Evolutionary conservation across 306 rosid species (phyloP).

Genomic region (Pyrus betulifolia): DNA sequence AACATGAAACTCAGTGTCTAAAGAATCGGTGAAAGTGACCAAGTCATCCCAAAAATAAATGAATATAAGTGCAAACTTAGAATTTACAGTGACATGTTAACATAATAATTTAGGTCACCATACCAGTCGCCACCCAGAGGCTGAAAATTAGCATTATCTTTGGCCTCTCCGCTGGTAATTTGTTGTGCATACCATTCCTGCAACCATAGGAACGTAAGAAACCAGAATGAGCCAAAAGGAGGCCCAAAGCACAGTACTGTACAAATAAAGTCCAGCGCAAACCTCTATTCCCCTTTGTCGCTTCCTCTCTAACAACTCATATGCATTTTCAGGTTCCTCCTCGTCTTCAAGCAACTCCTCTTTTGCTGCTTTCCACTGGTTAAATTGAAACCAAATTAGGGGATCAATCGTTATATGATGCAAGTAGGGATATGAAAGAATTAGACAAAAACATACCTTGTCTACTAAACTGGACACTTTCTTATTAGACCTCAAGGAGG

Average conservation of each 20-base stretch:
- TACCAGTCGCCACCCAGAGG: slow-evolving; percentile 97
- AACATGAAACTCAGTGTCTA: neutral
- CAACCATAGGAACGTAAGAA: slow-evolving; percentile 25
- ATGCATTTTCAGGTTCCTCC: slow-evolving; percentile 73
- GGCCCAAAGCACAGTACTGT: neutral
- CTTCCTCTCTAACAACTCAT: slow-evolving; percentile 72
- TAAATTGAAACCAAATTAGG: slow-evolving; percentile 12
- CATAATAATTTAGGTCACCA: slow-evolving; percentile 5
- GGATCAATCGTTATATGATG: neutral
- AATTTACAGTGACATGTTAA: neutral
- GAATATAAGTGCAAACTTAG: neutral
- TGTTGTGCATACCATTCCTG: slow-evolving; percentile 91
- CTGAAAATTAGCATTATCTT: slow-evolving; percentile 91
- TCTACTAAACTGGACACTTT: slow-evolving; percentile 87
- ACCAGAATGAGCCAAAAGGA: slow-evolving; percentile 4
- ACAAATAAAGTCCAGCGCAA: slow-evolving; percentile 1
- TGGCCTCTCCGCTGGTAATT: slow-evolving; percentile 90
- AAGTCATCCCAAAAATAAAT: neutral
- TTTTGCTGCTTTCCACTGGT: slow-evolving; percentile 97
- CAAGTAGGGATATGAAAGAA: neutral
- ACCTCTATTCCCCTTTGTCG: slow-evolving; percentile 95
- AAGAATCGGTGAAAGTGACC: neutral
- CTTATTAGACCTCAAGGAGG: slow-evolving; percentile 85
- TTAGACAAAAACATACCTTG: slow-evolving; percentile 42
- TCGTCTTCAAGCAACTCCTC: slow-evolving; percentile 92